phyloP scores from a whole-genome alignment of 306 rosid species.

The Parietaria judaica region DNA sequence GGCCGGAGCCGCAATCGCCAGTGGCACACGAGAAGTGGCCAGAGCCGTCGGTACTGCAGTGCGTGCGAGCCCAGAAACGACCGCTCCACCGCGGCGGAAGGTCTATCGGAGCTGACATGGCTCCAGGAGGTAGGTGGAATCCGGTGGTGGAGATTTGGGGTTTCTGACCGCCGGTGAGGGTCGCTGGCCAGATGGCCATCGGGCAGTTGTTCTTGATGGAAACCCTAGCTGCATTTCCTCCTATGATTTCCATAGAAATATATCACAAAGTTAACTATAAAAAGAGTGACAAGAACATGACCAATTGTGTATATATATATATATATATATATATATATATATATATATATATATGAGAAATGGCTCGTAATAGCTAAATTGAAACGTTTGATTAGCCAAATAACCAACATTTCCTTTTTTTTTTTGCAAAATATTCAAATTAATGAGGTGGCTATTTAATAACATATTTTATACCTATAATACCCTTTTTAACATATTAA shows the following conservation, averaged over 20 bases:
- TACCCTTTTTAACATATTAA: too few relatives aligned
- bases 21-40: constrained; percentile 46
- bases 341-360: too few relatives aligned
- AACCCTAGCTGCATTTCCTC: constrained; percentile 32
- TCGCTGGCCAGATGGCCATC: constrained; percentile 54
- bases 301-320: too few relatives aligned
- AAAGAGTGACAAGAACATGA: too few relatives aligned
- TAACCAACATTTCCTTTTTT: too few relatives aligned
- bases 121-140: constrained; percentile 29
- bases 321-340: too few relatives aligned
- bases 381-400: too few relatives aligned
- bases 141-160: constrained; percentile 47
- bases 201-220: constrained; percentile 39
- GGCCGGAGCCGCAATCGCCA: constrained; percentile 50
- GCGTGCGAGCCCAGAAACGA: constrained; percentile 48
- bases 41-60: constrained; percentile 23
- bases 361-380: too few relatives aligned
- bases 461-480: too few relatives aligned
- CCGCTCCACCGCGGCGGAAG: constrained; percentile 53
- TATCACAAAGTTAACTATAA: too few relatives aligned
- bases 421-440: too few relatives aligned
- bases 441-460: too few relatives aligned
- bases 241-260: constrained; percentile 10
- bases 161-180: constrained; percentile 33
- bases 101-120: constrained; percentile 9